phyloP scores from a whole-genome alignment of 2,329 filamentous ascomycete species.

The Colletotrichum sojae region DNA sequence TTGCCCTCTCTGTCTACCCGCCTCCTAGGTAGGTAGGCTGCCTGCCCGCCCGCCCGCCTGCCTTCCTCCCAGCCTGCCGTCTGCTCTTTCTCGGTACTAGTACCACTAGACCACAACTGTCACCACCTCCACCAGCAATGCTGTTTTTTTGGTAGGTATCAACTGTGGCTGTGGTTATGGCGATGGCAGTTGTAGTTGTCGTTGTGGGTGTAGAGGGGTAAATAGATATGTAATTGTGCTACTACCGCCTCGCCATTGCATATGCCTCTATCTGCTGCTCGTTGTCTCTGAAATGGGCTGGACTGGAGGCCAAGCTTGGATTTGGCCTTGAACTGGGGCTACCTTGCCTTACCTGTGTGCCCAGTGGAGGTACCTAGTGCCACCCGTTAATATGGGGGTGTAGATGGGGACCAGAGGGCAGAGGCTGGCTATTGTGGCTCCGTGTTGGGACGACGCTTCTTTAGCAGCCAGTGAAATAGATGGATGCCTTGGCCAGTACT shows the following conservation, averaged over 20 bases:
- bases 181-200: no score
- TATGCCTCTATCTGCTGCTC: conserved; percentile 27
- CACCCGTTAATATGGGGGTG: conserved; percentile 12
- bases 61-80: conserved; percentile 29
- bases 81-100: conserved; percentile 16
- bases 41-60: conserved; percentile 16
- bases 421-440: conserved; percentile 39
- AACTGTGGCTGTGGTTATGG: no score
- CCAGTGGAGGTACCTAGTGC: no score
- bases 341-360: no score
- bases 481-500: no score
- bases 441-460: conserved; percentile 41
- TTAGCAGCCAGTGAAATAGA: conserved; percentile 28
- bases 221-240: no score
- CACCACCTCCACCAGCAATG: no score
- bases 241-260: conserved; percentile 10
- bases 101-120: background rate
- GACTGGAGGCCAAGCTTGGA: conserved; percentile 17
- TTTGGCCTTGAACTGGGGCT: conserved; percentile 17
- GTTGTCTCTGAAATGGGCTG: conserved; percentile 37
- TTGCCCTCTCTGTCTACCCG: no score
- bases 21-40: background rate
- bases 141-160: no score
- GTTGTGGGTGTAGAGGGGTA: no score
- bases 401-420: conserved; percentile 38